These are phyloP conservation scores for Elaeagnus macrophylla DNA, from an alignment of 306 rosid genomes.

Conservation along the genomic window DNA sequence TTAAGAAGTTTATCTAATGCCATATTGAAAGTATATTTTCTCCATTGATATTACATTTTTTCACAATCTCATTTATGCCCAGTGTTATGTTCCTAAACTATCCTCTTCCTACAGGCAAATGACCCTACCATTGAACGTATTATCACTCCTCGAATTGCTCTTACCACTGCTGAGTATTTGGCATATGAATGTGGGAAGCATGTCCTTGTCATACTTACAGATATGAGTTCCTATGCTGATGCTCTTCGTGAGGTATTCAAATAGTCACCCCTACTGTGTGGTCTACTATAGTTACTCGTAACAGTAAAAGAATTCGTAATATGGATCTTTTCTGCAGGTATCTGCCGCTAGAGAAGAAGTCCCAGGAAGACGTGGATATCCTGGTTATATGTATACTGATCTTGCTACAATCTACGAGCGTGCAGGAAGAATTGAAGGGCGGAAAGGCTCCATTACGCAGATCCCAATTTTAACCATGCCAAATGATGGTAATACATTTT, in stretches of 20 bases:
- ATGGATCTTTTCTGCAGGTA: neutral
- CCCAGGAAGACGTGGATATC: slow-evolving; percentile 12
- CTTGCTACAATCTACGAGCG: slow-evolving; percentile 98
- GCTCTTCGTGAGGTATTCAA: neutral
- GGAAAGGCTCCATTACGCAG: slow-evolving; percentile 97
- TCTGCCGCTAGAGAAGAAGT: neutral
- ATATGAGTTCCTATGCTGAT: slow-evolving; percentile 12
- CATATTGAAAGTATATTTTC: neutral
- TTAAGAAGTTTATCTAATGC: slow-evolving; percentile 2
- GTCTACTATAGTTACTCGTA: neutral
- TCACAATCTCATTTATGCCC: neutral
- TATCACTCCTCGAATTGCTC: slow-evolving; percentile 99
- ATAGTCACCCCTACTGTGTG: neutral
- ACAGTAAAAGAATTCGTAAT: neutral
- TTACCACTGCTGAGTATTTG: slow-evolving; percentile 97
- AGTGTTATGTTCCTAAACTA: slow-evolving; percentile 7
- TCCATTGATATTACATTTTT: neutral
- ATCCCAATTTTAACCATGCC: slow-evolving; percentile 99
- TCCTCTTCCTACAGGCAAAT: slow-evolving; percentile 63
- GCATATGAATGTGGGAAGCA: slow-evolving; percentile 99
- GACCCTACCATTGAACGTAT: slow-evolving; percentile 99
- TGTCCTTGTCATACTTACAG: slow-evolving; percentile 96
- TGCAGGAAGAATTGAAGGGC: slow-evolving; percentile 98
- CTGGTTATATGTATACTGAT: slow-evolving; percentile 99
- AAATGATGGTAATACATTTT: slow-evolving; percentile 64